These are phyloP conservation scores for Ambispora gerdemannii DNA, from an alignment of 192 early-diverging fungal genomes.

Conservation along the genomic window DNA sequence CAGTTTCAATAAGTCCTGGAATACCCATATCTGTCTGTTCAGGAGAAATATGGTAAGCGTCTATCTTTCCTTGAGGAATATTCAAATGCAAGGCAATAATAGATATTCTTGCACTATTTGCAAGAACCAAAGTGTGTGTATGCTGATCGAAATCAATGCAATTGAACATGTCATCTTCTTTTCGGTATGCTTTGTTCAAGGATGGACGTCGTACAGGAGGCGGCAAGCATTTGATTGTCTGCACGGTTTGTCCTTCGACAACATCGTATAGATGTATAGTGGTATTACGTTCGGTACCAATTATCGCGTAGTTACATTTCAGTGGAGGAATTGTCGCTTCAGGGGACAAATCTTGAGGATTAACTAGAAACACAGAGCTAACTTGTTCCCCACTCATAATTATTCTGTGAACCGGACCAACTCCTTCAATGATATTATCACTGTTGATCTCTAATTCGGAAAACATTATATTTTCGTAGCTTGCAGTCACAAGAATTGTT, in stretches of 20 bases:
- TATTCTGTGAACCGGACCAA: slow-evolving; percentile 33
- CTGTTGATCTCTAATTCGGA: slow-evolving; percentile 29
- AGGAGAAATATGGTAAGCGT: slow-evolving; percentile 1
- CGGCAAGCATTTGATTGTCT: slow-evolving; percentile 41
- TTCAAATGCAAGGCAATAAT: slow-evolving; percentile 39
- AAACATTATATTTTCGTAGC: slow-evolving; percentile 39
- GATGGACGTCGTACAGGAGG: slow-evolving; percentile 40
- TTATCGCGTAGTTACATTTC: slow-evolving; percentile 39
- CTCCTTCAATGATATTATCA: neutral
- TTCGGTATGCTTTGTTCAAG: slow-evolving; percentile 32
- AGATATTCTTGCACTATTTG: slow-evolving; percentile 46
- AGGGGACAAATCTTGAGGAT: slow-evolving; percentile 27
- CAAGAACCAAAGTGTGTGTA: slow-evolving; percentile 37
- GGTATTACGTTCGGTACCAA: slow-evolving; percentile 41
- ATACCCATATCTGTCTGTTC: slow-evolving; percentile 8
- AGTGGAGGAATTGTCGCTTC: slow-evolving; percentile 33
- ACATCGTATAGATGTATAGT: slow-evolving; percentile 41
- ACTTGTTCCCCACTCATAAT: slow-evolving; percentile 37
- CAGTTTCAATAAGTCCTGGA: slow-evolving; percentile 6
- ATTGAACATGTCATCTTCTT: slow-evolving; percentile 46
- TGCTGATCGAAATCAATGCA: slow-evolving; percentile 42
- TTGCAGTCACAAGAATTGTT: slow-evolving; percentile 43
- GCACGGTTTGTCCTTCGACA: slow-evolving; percentile 27
- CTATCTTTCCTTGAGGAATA: neutral
- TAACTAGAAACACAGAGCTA: slow-evolving; percentile 28